Base-by-base conservation (phyloP, 306 rosid species). In the Rubus idaeus region DNA sequence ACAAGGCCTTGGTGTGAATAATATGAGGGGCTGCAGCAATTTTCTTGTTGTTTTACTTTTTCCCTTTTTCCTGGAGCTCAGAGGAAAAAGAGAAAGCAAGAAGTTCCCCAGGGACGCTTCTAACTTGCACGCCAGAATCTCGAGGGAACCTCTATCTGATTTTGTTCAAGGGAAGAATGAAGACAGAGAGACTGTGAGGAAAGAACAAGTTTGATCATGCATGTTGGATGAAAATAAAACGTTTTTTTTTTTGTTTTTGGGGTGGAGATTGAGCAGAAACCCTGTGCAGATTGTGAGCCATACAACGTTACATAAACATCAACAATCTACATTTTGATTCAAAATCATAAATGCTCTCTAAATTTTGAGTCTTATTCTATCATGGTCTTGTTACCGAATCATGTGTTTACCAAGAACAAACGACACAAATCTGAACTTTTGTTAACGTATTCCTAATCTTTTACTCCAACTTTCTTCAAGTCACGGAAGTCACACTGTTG, bases 1-100 rank as follows among this genome's bases (percentile, higher is more conserved):
- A 62, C 23, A 61, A 56, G 72, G 30, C 82, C 11, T 72, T 87
- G 60, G 80, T 82, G 45, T 87, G 76, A 87, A 46, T 42, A 70
- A 46, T 42, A 70, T 67, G 44, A 26, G 26, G 26, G 17, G 11
- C 75, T 40, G 53, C 35, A 37, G 16, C 41, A 10, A 13, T 68
- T 37, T 26, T 11, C 56, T 52, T 26, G 8, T n/a, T 26, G 10
- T 18, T 50, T 17, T 7, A 21, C 26, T 61, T 7, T 8, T 8
- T 14, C 13, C 17, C 0, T 4, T 61, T 4, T 3, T 53, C 20
- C 57, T 8, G 35, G 35, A 47, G 52, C 16, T 47, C 10, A 7
- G 17, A 11, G 52, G 17, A 6, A 18, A 30, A 53, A 6, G 7
- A 61, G 10, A 30, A 30, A 30, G 67, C 1, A 6, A 5, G n/a